These are phyloP conservation scores for Pezicula rhizophila DNA, from an alignment of 2,329 filamentous ascomycete genomes.

Conservation along the genomic window DNA sequence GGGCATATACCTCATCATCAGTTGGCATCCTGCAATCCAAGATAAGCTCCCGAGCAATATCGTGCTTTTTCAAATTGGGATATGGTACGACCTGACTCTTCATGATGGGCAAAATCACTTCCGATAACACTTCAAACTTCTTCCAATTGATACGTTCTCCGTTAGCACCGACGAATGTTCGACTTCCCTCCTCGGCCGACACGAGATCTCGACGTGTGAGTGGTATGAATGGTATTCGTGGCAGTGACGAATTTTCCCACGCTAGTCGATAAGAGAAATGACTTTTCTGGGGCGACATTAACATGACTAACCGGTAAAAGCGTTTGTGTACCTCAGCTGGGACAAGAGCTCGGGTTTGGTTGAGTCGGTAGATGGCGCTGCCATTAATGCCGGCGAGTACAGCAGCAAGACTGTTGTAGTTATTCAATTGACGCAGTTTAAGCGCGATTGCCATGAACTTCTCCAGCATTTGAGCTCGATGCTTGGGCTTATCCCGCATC, in stretches of 20 bases:
- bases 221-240: constrained; percentile 89
- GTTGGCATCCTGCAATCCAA: constrained; percentile 75
- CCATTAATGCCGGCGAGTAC: constrained; percentile 89
- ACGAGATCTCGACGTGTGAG: constrained; percentile 85
- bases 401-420: constrained; percentile 94
- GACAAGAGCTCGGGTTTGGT: constrained; percentile 73
- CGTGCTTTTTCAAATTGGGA: constrained; percentile 61
- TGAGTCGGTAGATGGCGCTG: constrained; percentile 75
- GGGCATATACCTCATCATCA: constrained; percentile 74
- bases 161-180: constrained; percentile 73
- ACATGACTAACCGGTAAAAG: constrained; percentile 79
- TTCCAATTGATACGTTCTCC: constrained; percentile 88
- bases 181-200: constrained; percentile 85
- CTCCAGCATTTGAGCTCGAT: constrained; percentile 83
- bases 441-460: constrained; percentile 91
- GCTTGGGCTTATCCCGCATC: constrained; percentile 91
- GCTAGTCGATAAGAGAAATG: constrained; percentile 94
- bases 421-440: constrained; percentile 85
- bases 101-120: constrained; percentile 85
- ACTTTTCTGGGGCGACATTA: constrained; percentile 90
- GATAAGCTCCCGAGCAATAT: constrained; percentile 67
- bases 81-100: constrained; percentile 85
- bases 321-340: constrained; percentile 68
- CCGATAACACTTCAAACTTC: constrained; percentile 94
- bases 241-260: constrained; percentile 89